These are phyloP conservation scores for Apophysomyces sp. DNA, from an alignment of 371 early-diverging fungal species.

Conservation along the genomic window DNA sequence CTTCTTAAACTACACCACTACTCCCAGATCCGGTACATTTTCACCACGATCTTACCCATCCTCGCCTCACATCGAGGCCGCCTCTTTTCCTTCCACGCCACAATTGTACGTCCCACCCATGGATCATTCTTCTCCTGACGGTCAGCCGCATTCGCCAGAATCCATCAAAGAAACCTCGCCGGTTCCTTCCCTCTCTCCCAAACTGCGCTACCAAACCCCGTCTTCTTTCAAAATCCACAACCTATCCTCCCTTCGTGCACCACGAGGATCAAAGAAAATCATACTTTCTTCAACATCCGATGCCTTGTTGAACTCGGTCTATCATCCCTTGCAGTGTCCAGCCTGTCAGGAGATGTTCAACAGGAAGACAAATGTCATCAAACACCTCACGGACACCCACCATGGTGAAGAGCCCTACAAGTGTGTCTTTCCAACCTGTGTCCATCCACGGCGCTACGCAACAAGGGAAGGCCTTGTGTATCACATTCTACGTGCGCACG, in stretches of 20 bases:
- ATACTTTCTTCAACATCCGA: constrained; percentile 28
- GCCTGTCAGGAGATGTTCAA: constrained; percentile 35
- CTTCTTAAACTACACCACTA: not conserved
- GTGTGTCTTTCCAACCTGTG: constrained; percentile 37
- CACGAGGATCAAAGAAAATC: constrained; percentile 28
- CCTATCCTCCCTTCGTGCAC: constrained; percentile 4
- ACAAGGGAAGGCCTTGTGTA: constrained; percentile 48
- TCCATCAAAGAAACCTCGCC: constrained; percentile 1
- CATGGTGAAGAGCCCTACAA: constrained; percentile 46
- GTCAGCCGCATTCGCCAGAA: constrained; percentile 1
- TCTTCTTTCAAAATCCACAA: not conserved
- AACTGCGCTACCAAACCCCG: not conserved
- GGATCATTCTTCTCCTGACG: not conserved
- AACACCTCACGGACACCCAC: constrained; percentile 41
- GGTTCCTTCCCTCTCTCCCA: not conserved
- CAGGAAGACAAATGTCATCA: constrained; percentile 48
- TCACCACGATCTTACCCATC: not conserved
- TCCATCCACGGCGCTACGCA: constrained; percentile 43
- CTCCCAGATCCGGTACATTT: constrained; percentile 2
- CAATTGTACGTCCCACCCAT: not conserved
- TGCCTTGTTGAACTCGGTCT: constrained; percentile 26
- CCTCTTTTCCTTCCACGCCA: not conserved
- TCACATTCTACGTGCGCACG: constrained; percentile 45
- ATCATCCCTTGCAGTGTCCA: constrained; percentile 46
- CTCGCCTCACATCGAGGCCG: not conserved